Evolutionary conservation across 352 stramenopile genomes (phyloP), one percentile per base, ranked within the genome.

Genomic region (Phytophthora sp.): DNA sequence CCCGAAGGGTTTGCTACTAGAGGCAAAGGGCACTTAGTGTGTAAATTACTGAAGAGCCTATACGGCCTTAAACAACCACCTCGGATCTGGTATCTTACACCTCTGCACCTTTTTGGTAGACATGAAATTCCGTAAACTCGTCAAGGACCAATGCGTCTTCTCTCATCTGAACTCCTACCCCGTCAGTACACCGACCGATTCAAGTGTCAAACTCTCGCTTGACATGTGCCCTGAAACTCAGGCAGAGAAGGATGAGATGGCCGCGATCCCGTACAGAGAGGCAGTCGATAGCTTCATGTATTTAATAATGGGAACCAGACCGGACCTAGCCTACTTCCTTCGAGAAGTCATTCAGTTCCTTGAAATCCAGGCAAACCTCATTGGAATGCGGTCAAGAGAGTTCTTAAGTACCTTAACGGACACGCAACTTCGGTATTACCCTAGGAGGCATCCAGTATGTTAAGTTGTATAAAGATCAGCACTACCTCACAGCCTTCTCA

Each of bases 351-450:
- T n/a, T 4, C 38, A 27, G n/a, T 46, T 46, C 38, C n/a, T 46
- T 21, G 38, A 4, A 11, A 46, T 21, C 38, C 38, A 24, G 36
- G n/a, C 3, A 45, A 45, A 45, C 5, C 36, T 2, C 36, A 45
- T n/a, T 24, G 16, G 15, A 45, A 45, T 45, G 38, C 38, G 38
- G 38, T 45, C 24, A 45, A 45, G 38, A 45, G 38, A 45, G 38
- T 15, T n/a, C n/a, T 45, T 24, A 21, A 15, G 13, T 45, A 57
- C n/a, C 38, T 45, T 12, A 45, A 45, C 38, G 38, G 38, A 69
- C 66, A 13, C 49, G 30, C 7, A 54, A 69, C 2, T 50, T 61
- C 16, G 66, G 59, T 29, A 58, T 66, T 38, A 39, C 57, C n/a
- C 52, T 63, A n/a, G 52, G 52, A 26, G 60, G 52, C 35, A 57